These are phyloP conservation scores for Nidula microcarpa DNA, from an alignment of 768 basidiomycete species.

Conservation along the genomic window DNA sequence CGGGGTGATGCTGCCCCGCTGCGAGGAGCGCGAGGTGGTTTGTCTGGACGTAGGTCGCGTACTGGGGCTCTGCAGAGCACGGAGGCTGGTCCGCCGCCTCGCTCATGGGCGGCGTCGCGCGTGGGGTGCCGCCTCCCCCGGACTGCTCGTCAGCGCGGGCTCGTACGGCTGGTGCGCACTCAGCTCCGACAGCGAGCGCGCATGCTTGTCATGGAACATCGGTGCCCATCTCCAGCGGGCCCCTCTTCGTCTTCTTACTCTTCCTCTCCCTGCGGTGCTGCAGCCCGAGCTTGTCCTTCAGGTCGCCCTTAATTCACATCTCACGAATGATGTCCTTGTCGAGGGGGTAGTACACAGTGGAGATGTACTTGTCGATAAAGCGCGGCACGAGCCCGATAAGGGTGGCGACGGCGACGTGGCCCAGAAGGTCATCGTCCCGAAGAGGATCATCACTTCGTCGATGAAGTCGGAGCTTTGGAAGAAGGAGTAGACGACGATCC, in stretches of 20 bases:
- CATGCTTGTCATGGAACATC: slow-evolving; percentile 66
- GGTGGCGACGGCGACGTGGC: slow-evolving; percentile 64
- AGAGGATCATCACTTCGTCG: slow-evolving; percentile 70
- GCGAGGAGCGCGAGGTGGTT: slow-evolving; percentile 22
- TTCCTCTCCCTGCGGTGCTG: slow-evolving; percentile 55
- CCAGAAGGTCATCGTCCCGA: slow-evolving; percentile 83
- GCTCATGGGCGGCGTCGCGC: slow-evolving; percentile 38
- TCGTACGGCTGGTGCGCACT: slow-evolving; percentile 41
- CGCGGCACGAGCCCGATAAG: slow-evolving; percentile 82
- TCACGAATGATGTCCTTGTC: slow-evolving; percentile 93
- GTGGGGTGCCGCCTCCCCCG: slow-evolving; percentile 32
- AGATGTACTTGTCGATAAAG: slow-evolving; percentile 72
- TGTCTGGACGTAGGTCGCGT: slow-evolving; percentile 11
- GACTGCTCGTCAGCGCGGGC: slow-evolving; percentile 31
- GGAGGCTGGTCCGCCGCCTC: slow-evolving; percentile 21
- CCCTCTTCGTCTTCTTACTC: slow-evolving; percentile 18
- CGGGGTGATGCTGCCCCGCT: slow-evolving; percentile 1
- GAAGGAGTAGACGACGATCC: slow-evolving; percentile 87
- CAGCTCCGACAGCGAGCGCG: slow-evolving; percentile 62
- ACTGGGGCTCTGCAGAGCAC: not conserved
- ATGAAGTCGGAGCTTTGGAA: slow-evolving; percentile 71
- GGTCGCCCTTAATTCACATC: slow-evolving; percentile 81
- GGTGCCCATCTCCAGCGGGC: slow-evolving; percentile 61
- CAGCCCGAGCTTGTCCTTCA: slow-evolving; percentile 80
- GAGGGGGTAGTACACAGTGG: slow-evolving; percentile 68